Conservation (phyloP, 257 asterid genomes). For the Petunia secreta region DNA sequence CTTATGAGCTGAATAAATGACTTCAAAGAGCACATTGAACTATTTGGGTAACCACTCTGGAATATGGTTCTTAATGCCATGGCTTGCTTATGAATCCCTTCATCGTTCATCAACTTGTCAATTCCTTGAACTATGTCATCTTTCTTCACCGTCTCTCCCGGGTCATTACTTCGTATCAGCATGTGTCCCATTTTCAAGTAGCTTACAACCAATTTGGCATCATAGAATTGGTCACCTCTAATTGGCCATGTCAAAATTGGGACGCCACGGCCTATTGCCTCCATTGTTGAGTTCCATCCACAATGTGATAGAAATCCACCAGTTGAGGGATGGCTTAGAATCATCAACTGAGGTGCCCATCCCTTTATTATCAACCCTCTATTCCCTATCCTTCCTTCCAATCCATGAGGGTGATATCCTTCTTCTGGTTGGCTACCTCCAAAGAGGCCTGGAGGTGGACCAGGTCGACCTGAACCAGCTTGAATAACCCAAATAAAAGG, state of each 20-base stretch:
- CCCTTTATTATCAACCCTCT: conserved; percentile 67
- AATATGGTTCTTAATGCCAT: conserved; percentile 37
- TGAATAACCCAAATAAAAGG: conserved; percentile 77
- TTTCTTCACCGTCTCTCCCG: conserved; percentile 45
- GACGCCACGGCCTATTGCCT: conserved; percentile 62
- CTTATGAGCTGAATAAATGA: conserved; percentile 38
- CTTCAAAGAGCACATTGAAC: conserved; percentile 57
- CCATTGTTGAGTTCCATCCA: conserved; percentile 78
- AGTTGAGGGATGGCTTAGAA: conserved; percentile 62
- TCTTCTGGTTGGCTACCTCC: conserved; percentile 36
- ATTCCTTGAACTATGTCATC: conserved; percentile 48
- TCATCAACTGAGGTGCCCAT: conserved; percentile 75
- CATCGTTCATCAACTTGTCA: conserved; percentile 52
- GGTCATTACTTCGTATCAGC: conserved; percentile 37
- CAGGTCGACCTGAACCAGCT: conserved; percentile 52
- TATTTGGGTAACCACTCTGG: conserved; percentile 58
- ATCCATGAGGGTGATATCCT: conserved; percentile 57
- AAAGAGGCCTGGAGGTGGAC: conserved; percentile 42
- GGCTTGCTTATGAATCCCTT: conserved; percentile 48
- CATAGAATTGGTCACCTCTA: conserved; percentile 73
- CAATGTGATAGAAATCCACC: conserved; percentile 85
- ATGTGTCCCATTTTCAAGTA: conserved; percentile 52
- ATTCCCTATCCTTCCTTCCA: conserved; percentile 50
- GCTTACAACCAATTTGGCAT: conserved; percentile 54
- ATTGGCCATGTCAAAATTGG: conserved; percentile 82